These are phyloP conservation scores for Gliomastix tumulicola DNA, from an alignment of 2,329 filamentous ascomycete species.

Conservation along the genomic window DNA sequence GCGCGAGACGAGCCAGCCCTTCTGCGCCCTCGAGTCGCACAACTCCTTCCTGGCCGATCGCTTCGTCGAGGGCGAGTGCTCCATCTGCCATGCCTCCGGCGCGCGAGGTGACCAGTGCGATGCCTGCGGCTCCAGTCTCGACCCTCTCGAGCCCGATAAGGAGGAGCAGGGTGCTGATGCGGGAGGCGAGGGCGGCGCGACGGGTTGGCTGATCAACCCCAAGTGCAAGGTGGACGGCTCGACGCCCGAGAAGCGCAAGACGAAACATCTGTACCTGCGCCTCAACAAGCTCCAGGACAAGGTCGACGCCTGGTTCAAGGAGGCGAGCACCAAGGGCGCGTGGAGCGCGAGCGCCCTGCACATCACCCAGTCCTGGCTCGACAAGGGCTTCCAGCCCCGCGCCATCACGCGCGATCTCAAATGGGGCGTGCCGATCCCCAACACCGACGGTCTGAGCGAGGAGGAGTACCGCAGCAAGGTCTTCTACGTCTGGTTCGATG, in stretches of 20 bases:
- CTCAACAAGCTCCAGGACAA: slow-evolving; percentile 76
- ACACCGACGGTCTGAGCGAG: slow-evolving; percentile 40
- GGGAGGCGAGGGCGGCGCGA: slow-evolving; percentile 18
- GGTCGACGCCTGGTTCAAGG: slow-evolving; percentile 71
- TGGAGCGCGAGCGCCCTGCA: slow-evolving; percentile 71
- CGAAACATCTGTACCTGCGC: slow-evolving; percentile 85
- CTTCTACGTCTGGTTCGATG: slow-evolving; percentile 90
- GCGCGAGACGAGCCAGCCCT: slow-evolving; percentile 81
- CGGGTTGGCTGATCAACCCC: slow-evolving; percentile 64
- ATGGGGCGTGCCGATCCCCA: slow-evolving; percentile 66
- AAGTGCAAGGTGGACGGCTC: slow-evolving; percentile 87
- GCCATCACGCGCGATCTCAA: slow-evolving; percentile 90
- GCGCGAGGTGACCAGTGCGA: slow-evolving; percentile 71
- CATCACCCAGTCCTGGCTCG: slow-evolving; percentile 76
- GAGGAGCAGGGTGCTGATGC: slow-evolving; percentile 22
- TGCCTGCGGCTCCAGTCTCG: slow-evolving; percentile 64
- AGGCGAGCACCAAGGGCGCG: slow-evolving; percentile 64
- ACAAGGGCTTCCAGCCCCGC: slow-evolving; percentile 76
- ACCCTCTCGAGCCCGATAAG: slow-evolving; percentile 54
- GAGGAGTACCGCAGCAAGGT: slow-evolving; percentile 58
- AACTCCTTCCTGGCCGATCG: slow-evolving; percentile 76
- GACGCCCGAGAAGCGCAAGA: slow-evolving; percentile 70
- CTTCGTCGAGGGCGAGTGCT: slow-evolving; percentile 75
- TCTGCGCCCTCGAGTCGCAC: slow-evolving; percentile 65
- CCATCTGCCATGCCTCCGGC: slow-evolving; percentile 64